Conservation (phyloP, 495 filamentous ascomycete genomes). For the Aspergillus ostianus region DNA sequence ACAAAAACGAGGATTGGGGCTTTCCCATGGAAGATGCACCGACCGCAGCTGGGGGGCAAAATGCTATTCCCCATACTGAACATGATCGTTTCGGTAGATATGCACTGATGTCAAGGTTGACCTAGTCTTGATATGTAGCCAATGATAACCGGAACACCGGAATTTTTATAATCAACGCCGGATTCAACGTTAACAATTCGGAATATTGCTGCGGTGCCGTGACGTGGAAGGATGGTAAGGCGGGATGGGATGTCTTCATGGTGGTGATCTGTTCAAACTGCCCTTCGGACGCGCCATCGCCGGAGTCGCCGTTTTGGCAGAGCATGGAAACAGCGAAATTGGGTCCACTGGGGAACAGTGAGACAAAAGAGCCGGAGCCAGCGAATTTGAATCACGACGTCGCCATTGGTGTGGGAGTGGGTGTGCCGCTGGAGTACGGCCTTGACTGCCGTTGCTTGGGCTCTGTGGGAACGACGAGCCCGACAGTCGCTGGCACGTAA, state of each 20-base stretch:
- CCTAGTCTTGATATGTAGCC: neutral
- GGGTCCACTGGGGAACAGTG: too few species aligned
- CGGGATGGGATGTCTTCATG: neutral
- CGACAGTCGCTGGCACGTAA: too few species aligned
- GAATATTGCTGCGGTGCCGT: conserved; percentile 1
- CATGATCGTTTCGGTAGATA: neutral
- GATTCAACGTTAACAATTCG: neutral
- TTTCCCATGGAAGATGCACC: neutral
- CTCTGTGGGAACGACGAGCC: neutral
- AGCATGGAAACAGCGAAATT: neutral
- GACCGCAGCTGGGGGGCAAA: neutral
- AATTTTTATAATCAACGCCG: neutral
- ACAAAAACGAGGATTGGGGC: neutral
- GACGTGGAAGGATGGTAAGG: neutral
- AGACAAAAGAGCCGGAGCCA: neutral
- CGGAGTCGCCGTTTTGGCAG: neutral
- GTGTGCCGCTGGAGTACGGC: conserved; percentile 1
- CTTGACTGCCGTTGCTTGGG: neutral
- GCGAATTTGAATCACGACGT: neutral
- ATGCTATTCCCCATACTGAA: conserved; percentile 1
- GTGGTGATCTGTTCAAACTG: neutral
- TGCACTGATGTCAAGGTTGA: neutral
- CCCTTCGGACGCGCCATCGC: neutral
- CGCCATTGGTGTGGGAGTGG: neutral
- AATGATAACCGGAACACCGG: neutral